Conservation (phyloP, 371 early-diverging fungal genomes). For the Mortierella sp. region DNA sequence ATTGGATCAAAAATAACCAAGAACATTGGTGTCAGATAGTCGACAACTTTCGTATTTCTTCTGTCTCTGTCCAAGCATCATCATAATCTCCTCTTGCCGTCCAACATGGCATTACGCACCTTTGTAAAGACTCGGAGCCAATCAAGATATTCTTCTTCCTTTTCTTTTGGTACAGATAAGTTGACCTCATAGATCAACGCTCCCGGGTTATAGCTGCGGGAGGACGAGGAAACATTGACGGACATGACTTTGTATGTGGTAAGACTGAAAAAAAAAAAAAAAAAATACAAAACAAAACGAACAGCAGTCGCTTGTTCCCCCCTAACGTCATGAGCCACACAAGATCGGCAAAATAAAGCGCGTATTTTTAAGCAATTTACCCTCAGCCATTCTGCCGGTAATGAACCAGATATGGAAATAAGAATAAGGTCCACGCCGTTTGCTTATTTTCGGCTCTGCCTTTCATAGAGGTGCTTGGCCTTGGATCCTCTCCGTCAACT, state of each 20-base stretch:
- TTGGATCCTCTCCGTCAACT: too few species aligned
- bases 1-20: background rate
- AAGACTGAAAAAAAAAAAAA: background rate
- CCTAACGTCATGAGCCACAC: too few species aligned
- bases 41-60: too few species aligned
- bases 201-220: slow-evolving; percentile 29
- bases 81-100: too few species aligned
- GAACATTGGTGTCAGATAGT: background rate
- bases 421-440: too few species aligned
- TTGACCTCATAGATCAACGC: slow-evolving; percentile 65
- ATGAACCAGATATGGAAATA: too few species aligned
- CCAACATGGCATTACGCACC: slow-evolving; percentile 1
- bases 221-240: slow-evolving; percentile 7
- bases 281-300: background rate
- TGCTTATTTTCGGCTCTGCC: too few species aligned
- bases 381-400: too few species aligned
- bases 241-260: slow-evolving; percentile 14
- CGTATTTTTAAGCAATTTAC: too few species aligned
- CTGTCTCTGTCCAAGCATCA: too few species aligned
- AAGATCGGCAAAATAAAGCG: too few species aligned
- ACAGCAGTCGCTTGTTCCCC: background rate
- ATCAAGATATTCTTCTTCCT: slow-evolving; percentile 52
- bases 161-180: slow-evolving; percentile 60
- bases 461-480: too few species aligned
- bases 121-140: slow-evolving; percentile 57